Evolutionary conservation across 345 rosid species (phyloP), one percentile per base, ranked within the genome.

Genomic region (Ceriops tagal): DNA sequence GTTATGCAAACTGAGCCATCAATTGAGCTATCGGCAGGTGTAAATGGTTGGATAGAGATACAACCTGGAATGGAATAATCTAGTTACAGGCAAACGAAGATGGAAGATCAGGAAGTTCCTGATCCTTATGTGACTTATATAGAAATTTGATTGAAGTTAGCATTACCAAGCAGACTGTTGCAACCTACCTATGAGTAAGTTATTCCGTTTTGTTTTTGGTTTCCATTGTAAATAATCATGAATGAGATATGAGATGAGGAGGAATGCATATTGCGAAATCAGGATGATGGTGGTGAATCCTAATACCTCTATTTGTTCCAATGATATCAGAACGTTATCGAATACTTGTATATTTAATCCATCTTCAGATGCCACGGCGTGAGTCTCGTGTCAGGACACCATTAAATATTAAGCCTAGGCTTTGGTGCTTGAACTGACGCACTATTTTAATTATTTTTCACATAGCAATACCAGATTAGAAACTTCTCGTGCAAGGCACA

Each of bases 21-120:
- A 28, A 66, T 59, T 63, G 57, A 57, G 8, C 24, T 58, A 28
- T 19, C 74, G 65, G 47, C 78, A 75, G 80, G 79, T 62, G 63
- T 69, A 67, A 75, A 60, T 43, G 43, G 8, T 10, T 39, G 21
- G 53, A 66, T 16, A 19, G n/a, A 63, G 18, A 13, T 24, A 34
- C 31, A 37, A 68, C 34, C 21, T 46, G 68, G 11, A 47, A 8
- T 28, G 5, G 34, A 15, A 32, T 35, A 8, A 31, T 61, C 9
- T 53, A 4, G 53, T 21, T 49, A 20, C 26, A 39, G 68, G 26
- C 51, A 18, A 19, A n/a, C 46, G 7, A 39, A 39, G 46, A 39
- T 39, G 2, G 15, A 43, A 15, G 5, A 43, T 43, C 56, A 20
- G 18, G 10, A 32, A 46, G 37, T 47, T 64, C 0, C 32, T 6